Percentiles rank a stretch among this genome's conserved stretches.
Conservation (phyloP, 2,329 filamentous ascomycete genomes). For the Monilinia fructigena region DNA sequence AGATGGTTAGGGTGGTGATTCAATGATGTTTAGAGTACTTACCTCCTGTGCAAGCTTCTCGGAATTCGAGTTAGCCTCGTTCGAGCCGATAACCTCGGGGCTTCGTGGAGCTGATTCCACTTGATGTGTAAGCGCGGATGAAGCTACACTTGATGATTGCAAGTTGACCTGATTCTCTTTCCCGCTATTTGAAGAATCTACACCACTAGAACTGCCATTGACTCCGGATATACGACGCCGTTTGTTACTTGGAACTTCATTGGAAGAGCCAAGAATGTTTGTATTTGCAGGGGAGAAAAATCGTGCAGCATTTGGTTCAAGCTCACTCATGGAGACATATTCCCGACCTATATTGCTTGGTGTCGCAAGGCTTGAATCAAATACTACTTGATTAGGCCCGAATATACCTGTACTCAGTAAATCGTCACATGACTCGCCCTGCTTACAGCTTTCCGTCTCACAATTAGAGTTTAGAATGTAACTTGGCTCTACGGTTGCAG, state of each 20-base stretch:
- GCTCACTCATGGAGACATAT: constrained; percentile 20
- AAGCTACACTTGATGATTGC: not conserved
- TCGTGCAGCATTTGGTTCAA: constrained; percentile 13
- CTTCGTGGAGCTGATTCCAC: not conserved
- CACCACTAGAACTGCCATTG: not conserved
- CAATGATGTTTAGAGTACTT: not conserved
- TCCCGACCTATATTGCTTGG: constrained; percentile 3
- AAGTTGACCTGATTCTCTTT: not conserved
- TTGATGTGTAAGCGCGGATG: not conserved
- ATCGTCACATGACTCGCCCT: constrained; percentile 16
- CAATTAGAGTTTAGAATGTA: constrained; percentile 13
- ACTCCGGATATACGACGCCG: not conserved
- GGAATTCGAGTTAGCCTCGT: not conserved
- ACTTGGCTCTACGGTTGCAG: constrained; percentile 17
- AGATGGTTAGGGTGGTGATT: not conserved
- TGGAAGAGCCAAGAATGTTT: constrained; percentile 11
- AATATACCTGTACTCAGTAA: not conserved
- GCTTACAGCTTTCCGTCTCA: constrained; percentile 12
- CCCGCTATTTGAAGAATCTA: not conserved
- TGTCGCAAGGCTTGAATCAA: not conserved
- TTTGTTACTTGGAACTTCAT: constrained; percentile 3
- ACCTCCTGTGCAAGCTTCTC: constrained; percentile 13
- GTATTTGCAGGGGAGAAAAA: constrained; percentile 6
- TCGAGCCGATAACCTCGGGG: not conserved
- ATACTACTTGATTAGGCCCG: constrained; percentile 1